These are phyloP conservation scores for Knoxdaviesia capensis DNA, from an alignment of 2,329 filamentous ascomycete species.

Conservation along the genomic window DNA sequence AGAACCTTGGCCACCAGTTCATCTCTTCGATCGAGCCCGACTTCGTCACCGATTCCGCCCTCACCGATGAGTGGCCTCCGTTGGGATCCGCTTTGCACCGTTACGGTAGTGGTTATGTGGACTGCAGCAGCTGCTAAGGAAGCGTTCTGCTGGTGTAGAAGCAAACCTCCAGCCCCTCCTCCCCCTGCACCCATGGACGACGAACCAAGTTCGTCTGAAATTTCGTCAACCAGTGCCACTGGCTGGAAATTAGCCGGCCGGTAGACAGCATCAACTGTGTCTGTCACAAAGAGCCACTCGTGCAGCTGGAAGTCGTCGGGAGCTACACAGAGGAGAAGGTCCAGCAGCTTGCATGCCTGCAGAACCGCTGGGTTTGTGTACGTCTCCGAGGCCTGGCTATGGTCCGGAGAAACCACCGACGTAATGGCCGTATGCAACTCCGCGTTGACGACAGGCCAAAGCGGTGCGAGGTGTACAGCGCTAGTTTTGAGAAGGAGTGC, in stretches of 20 bases:
- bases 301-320: constrained; percentile 97
- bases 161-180: too few species aligned
- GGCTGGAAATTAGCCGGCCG: constrained; percentile 48
- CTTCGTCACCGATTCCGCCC: constrained; percentile 33
- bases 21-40: constrained; percentile 37
- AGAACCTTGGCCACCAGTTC: constrained; percentile 60
- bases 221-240: constrained; percentile 62
- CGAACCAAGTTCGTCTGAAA: constrained; percentile 54
- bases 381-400: constrained; percentile 42
- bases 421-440: constrained; percentile 68
- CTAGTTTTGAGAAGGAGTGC: constrained; percentile 64
- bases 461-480: constrained; percentile 55
- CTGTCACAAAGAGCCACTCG: constrained; percentile 93
- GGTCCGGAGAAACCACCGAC: constrained; percentile 48
- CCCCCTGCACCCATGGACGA: constrained; percentile 11
- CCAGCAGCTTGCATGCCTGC: constrained; percentile 85
- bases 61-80: constrained; percentile 29
- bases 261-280: constrained; percentile 92
- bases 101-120: constrained; percentile 5
- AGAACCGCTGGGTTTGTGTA: constrained; percentile 62
- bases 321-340: constrained; percentile 65
- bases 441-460: constrained; percentile 80
- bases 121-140: constrained; percentile 9
- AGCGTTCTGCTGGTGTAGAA: too few species aligned
- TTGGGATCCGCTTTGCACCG: constrained; percentile 14